phyloP scores from a whole-genome alignment of 1,284 basidiomycete genomes.

The Rhodotorula sp. region DNA sequence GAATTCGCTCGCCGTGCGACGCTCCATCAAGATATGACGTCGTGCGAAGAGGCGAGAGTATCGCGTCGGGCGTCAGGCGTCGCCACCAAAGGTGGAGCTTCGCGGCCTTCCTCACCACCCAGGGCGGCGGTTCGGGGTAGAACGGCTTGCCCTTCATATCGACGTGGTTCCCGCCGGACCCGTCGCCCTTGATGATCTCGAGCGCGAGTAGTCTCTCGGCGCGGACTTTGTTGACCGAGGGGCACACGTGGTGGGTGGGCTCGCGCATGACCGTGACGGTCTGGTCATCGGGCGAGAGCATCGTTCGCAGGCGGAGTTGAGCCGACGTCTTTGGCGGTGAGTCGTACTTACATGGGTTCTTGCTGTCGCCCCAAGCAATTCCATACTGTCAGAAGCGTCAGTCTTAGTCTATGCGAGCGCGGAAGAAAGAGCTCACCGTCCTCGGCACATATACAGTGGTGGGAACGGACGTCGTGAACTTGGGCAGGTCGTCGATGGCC shows the following conservation, averaged over 20 bases:
- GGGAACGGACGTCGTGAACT: background rate
- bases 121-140: background rate
- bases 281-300: background rate
- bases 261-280: background rate
- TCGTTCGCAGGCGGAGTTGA: background rate
- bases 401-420: background rate
- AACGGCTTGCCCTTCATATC: background rate
- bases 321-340: background rate
- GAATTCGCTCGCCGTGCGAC: constrained; percentile 17
- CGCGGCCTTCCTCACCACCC: background rate
- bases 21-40: constrained; percentile 4
- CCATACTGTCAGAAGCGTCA: background rate
- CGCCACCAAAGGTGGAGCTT: constrained; percentile 2
- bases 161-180: background rate
- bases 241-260: constrained; percentile 13
- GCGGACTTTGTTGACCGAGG: background rate
- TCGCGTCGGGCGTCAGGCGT: background rate
- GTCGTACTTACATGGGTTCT: background rate
- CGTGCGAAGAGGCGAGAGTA: constrained; percentile 12
- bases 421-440: too few relatives aligned
- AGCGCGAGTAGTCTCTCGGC: background rate
- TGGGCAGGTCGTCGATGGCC: constrained; percentile 1
- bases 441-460: background rate
- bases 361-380: background rate
- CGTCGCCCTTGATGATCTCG: background rate